Conservation (phyloP, 2,329 filamentous ascomycete species). For the Xylariales sp. region DNA sequence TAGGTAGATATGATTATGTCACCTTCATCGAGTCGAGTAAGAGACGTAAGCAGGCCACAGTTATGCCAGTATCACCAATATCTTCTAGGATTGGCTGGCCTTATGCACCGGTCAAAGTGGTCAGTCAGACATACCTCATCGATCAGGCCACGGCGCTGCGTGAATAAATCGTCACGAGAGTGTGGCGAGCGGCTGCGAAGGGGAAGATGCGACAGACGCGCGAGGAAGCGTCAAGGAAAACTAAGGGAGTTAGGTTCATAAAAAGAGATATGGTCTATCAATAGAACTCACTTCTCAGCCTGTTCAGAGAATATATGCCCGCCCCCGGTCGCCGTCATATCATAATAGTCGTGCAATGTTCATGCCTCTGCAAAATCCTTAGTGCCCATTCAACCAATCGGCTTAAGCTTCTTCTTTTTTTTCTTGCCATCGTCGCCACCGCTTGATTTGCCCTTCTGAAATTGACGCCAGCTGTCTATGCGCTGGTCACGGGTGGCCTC, state of each 20-base stretch:
- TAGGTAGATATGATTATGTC: background rate
- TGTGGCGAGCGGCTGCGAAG: conserved; percentile 20
- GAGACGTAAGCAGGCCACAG: conserved; percentile 1
- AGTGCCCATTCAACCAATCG: conserved; percentile 60
- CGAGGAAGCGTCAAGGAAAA: conserved; percentile 38
- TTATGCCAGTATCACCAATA: conserved; percentile 6
- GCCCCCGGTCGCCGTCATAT: conserved; percentile 21
- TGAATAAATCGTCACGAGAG: conserved; percentile 20
- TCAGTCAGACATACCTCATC: conserved; percentile 34
- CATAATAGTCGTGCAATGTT: conserved; percentile 21
- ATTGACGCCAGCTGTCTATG: conserved; percentile 94
- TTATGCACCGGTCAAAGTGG: conserved; percentile 13
- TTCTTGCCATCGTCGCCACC: conserved; percentile 62
- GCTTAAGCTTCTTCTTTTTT: conserved; percentile 79
- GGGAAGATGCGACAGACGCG: conserved; percentile 27
- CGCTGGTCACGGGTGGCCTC: conserved; percentile 90
- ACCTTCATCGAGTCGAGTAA: conserved; percentile 2
- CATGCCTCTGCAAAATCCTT: conserved; percentile 28
- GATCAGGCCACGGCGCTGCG: conserved; percentile 21
- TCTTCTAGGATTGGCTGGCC: conserved; percentile 12
- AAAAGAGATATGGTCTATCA: conserved; percentile 49
- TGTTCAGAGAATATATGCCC: conserved; percentile 29
- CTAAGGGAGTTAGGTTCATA: conserved; percentile 53
- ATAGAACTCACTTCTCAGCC: conserved; percentile 50
- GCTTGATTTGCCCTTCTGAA: conserved; percentile 78